Conservation (phyloP, 805 yeast genomes). For the Lachancea sp. region DNA sequence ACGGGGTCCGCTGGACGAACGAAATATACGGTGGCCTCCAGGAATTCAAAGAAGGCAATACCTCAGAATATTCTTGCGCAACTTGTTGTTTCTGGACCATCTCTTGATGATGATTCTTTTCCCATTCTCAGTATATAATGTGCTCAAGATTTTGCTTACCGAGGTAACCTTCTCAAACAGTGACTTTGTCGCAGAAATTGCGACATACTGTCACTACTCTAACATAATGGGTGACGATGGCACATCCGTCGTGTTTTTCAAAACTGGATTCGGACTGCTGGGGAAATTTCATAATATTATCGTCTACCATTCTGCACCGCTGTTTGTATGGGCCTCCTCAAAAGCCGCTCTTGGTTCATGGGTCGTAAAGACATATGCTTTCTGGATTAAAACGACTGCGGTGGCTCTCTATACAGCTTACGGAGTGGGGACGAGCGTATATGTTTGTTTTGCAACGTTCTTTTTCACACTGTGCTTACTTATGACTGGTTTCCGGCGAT, state of each 20-base stretch:
- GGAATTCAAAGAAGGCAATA: conserved; percentile 19
- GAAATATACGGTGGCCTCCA: conserved; percentile 7
- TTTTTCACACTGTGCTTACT: conserved; percentile 29
- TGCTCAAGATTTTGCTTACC: conserved; percentile 25
- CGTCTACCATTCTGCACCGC: conserved; percentile 24
- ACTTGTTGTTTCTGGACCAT: conserved; percentile 27
- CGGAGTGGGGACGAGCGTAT: conserved; percentile 28
- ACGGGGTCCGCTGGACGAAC: background rate
- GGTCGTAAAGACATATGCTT: conserved; percentile 12
- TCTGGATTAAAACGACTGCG: conserved; percentile 19
- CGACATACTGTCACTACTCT: conserved; percentile 20
- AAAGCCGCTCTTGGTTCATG: conserved; percentile 1
- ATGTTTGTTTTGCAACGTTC: conserved; percentile 26
- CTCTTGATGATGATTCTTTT: conserved; percentile 24
- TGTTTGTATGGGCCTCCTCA: conserved; percentile 11
- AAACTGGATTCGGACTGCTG: conserved; percentile 20
- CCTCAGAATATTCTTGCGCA: conserved; percentile 21
- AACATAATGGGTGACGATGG: conserved; percentile 29
- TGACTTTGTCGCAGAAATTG: conserved; percentile 26
- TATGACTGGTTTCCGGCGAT: conserved; percentile 24
- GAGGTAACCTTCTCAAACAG: conserved; percentile 27
- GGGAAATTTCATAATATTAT: conserved; percentile 31
- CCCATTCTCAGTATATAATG: conserved; percentile 31
- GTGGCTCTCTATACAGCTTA: conserved; percentile 20
- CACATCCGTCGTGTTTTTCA: conserved; percentile 11